Evolutionary conservation across 208 protist genomes (phyloP).

Genomic region (Leishmania major): DNA sequence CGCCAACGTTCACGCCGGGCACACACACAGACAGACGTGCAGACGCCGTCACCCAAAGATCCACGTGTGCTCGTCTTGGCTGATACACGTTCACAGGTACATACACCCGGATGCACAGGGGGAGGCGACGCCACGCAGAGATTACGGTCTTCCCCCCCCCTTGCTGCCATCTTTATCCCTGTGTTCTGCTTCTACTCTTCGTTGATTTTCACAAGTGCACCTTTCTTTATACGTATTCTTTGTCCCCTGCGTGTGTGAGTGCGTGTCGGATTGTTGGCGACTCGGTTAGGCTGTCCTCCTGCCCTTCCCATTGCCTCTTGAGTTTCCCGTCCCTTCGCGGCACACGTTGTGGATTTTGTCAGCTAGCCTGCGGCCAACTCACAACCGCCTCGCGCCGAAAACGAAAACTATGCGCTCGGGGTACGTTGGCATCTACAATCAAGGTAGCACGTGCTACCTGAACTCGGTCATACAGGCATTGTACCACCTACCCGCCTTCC

Average conservation of each 20-base stretch:
- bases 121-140: background rate
- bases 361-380: background rate
- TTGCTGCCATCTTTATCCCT: background rate
- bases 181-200: background rate
- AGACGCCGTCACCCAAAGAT: background rate
- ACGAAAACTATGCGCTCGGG: slow-evolving; percentile 13
- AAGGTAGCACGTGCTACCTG: slow-evolving; percentile 92
- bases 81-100: background rate
- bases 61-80: background rate
- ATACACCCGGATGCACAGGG: background rate
- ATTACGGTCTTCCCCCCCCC: background rate
- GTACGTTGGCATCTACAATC: slow-evolving; percentile 86
- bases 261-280: too few relatives aligned
- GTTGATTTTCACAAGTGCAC: background rate
- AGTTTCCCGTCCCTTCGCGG: background rate
- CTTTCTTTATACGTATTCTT: background rate
- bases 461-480: slow-evolving; percentile 90
- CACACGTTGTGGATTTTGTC: background rate
- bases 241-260: background rate
- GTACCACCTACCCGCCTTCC: slow-evolving; percentile 82
- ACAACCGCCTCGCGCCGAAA: background rate
- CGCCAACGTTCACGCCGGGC: background rate
- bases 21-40: background rate
- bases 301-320: background rate
- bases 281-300: background rate